Percentiles rank a stretch among this genome's conserved stretches.
Conservation (phyloP, 2,329 filamentous ascomycete genomes). For the Penicillium sp. region DNA sequence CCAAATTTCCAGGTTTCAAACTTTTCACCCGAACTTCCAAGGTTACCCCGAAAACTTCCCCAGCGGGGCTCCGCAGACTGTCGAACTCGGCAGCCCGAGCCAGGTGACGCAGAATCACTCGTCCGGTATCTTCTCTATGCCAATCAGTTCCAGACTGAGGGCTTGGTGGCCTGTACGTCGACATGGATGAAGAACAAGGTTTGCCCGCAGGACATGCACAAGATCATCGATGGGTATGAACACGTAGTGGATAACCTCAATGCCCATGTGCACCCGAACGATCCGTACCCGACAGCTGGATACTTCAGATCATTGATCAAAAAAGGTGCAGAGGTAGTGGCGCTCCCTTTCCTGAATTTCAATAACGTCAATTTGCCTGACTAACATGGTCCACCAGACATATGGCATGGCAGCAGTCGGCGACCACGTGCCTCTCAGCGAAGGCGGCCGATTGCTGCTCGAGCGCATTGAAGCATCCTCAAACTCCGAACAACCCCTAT, state of each 20-base stretch:
- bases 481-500: constrained; percentile 50
- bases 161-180: constrained; percentile 52
- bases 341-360: constrained; percentile 31
- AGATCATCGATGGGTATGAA: constrained; percentile 53
- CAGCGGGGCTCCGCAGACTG: too few relatives aligned
- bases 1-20: too few relatives aligned
- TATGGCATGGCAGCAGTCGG: constrained; percentile 45
- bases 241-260: constrained; percentile 55
- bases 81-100: too few relatives aligned
- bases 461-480: constrained; percentile 35
- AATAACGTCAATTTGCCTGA: too few relatives aligned
- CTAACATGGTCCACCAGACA: too few relatives aligned
- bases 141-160: constrained; percentile 54
- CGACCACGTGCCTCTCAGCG: constrained; percentile 41
- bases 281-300: constrained; percentile 43
- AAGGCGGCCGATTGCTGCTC: constrained; percentile 54
- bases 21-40: too few relatives aligned
- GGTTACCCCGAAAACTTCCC: too few relatives aligned
- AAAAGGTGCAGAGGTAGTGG: constrained; percentile 8
- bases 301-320: too few relatives aligned
- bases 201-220: too few relatives aligned
- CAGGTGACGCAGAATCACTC: constrained; percentile 12
- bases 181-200: constrained; percentile 52
- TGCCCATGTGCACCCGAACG: constrained; percentile 51
- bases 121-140: constrained; percentile 44